Conservation (phyloP, 345 rosid species). For the Trapa bicornis region DNA sequence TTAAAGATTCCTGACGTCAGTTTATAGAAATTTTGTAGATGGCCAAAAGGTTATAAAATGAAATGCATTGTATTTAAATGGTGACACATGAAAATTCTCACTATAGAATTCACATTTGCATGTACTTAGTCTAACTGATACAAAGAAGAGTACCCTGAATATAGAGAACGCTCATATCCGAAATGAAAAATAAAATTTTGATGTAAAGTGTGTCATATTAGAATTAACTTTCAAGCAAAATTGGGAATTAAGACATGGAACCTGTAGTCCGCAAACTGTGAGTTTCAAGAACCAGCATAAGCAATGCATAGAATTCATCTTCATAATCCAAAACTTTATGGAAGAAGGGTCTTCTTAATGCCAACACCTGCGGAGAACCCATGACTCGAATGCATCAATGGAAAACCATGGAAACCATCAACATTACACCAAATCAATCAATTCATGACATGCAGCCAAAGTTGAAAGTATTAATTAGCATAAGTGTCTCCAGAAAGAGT, state of each 20-base stretch:
- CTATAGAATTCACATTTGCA: neutral
- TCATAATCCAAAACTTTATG: slow-evolving; percentile 86
- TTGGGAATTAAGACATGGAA: slow-evolving; percentile 8
- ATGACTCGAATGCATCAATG: slow-evolving; percentile 1
- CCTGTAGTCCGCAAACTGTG: slow-evolving; percentile 97
- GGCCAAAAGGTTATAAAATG: neutral
- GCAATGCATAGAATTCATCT: slow-evolving; percentile 83
- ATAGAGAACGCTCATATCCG: neutral
- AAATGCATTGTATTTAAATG: neutral
- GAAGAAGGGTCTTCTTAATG: slow-evolving; percentile 78
- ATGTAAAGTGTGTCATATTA: neutral
- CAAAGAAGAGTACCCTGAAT: neutral
- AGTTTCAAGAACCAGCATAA: slow-evolving; percentile 81
- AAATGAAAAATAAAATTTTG: neutral
- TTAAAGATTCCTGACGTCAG: neutral
- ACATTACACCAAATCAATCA: neutral
- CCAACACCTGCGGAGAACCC: slow-evolving; percentile 51
- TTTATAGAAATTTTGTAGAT: neutral
- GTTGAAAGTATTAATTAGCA: neutral
- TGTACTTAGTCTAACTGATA: neutral
- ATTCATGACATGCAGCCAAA: neutral
- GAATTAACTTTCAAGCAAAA: neutral
- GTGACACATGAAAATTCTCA: neutral
- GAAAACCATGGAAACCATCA: neutral
- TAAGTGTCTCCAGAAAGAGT: too few species aligned